Percentiles rank a stretch among this genome's conserved stretches.
Evolutionary conservation across 805 yeast genomes (phyloP).

Genomic region (Pichia phayaonensis): DNA sequence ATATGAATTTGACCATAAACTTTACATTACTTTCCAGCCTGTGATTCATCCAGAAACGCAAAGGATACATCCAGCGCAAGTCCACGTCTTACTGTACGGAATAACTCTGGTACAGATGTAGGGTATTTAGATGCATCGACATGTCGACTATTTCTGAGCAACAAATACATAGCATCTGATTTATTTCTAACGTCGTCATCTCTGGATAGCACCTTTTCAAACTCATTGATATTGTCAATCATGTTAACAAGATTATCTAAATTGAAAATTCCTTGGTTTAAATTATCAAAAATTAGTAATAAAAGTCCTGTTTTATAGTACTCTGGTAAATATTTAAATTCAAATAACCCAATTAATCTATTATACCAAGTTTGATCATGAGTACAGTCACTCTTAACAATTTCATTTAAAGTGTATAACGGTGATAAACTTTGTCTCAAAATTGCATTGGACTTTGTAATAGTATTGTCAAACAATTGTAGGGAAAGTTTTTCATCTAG

Average conservation of each 20-base stretch:
- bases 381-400: conserved; percentile 30
- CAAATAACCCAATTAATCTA: conserved; percentile 34
- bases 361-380: conserved; percentile 21
- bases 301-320: conserved; percentile 43
- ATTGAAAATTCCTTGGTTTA: conserved; percentile 14
- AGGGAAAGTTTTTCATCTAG: conserved; percentile 22
- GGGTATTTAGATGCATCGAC: neutral
- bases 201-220: conserved; percentile 14
- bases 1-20: no score
- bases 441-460: conserved; percentile 32
- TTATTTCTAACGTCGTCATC: conserved; percentile 10
- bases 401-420: conserved; percentile 53
- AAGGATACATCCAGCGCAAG: conserved; percentile 24
- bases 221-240: conserved; percentile 21
- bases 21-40: neutral
- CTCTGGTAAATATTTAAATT: conserved; percentile 46
- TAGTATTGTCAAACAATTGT: neutral
- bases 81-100: conserved; percentile 18
- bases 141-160: conserved; percentile 13
- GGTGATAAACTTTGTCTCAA: conserved; percentile 67
- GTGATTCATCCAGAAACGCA: conserved; percentile 19
- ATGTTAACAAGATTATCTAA: conserved; percentile 19
- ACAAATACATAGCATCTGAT: conserved; percentile 16
- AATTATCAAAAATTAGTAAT: conserved; percentile 37
- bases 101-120: conserved; percentile 7